Base-by-base conservation (phyloP, 495 filamentous ascomycete genomes). In the Aspergillus nidulans region DNA sequence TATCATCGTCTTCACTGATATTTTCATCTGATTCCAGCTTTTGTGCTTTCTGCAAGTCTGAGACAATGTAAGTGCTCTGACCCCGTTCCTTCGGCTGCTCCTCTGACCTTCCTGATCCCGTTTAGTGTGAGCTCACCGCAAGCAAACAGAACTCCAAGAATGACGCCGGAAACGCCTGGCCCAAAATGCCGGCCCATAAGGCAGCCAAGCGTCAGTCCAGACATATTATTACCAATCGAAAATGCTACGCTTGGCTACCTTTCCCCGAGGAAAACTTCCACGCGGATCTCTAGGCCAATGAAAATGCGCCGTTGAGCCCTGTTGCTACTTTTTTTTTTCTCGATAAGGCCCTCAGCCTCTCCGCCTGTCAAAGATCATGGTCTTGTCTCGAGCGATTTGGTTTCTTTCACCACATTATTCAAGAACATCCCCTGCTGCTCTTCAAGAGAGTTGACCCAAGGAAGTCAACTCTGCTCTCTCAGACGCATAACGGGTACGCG, bases 61-160 rank as follows among this genome's bases (percentile, higher is more conserved):
- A 25, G 3, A 13, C 18, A 6, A 32, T 15, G 10, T 26, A 16
- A 30, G n/a, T 38, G 26, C 26, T 28, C 9, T 16, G 36, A 26
- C 23, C 20, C 19, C 30, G 12, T 21, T 28, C 9, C 26, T 28
- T 9, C 26, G 26, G 26, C 26, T 9, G 41, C 59, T 61, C 51
- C 32, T 44, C 28, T 25, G 15, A 58, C 55, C 59, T 62, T 62
- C 59, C 59, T 47, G 26, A 52, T 62, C 40, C 24, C 44, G 55
- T 46, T 42, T 62, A 62, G 59, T 57, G 54, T 46, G 51, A 16
- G 8, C 39, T 43, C 45, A 28, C 45, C 45, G 53, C 26, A 30
- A 40, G 20, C 23, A 16, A 41, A 23, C 19, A 19, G 23, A 46
- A 32, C 18, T 21, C 30, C 13, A 42, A 20, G n/a, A 16, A 49